Conservation (phyloP, 805 yeast species). For the Saccharomyces paradoxus region DNA sequence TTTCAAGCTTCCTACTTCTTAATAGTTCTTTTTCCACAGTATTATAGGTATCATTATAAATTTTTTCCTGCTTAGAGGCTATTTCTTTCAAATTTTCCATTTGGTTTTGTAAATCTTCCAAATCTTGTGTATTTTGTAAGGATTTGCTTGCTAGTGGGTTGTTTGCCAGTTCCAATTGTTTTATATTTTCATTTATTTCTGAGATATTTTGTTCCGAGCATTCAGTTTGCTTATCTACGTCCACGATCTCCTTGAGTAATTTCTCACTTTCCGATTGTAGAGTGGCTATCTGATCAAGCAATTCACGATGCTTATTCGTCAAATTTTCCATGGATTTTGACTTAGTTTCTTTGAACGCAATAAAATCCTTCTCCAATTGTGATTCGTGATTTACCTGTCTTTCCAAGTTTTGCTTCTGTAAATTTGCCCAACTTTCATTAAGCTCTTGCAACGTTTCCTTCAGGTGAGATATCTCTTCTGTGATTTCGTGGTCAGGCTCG, state of each 20-base stretch:
- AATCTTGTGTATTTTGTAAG: slow-evolving; percentile 7
- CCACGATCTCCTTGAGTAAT: background rate
- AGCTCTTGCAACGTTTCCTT: slow-evolving; percentile 18
- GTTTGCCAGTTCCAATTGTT: slow-evolving; percentile 4
- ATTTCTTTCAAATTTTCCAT: slow-evolving; percentile 13
- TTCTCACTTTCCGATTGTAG: slow-evolving; percentile 7
- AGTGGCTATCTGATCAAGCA: slow-evolving; percentile 8
- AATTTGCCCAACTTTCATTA: slow-evolving; percentile 6
- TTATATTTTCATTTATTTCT: slow-evolving; percentile 2
- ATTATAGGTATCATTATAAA: slow-evolving; percentile 18
- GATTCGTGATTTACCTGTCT: slow-evolving; percentile 8
- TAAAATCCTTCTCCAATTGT: slow-evolving; percentile 18
- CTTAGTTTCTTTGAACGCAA: slow-evolving; percentile 15
- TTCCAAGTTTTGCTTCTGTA: slow-evolving; percentile 11
- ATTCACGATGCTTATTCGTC: slow-evolving; percentile 8
- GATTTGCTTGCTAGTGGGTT: background rate
- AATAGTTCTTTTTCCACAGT: slow-evolving; percentile 32
- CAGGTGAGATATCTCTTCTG: slow-evolving; percentile 22
- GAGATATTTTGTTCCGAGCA: background rate
- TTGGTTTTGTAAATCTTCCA: slow-evolving; percentile 13
- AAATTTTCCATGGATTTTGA: slow-evolving; percentile 19
- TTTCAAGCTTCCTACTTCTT: slow-evolving; percentile 40
- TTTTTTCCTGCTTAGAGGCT: slow-evolving; percentile 13
- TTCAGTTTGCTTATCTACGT: background rate
- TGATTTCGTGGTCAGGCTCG: slow-evolving; percentile 27